Conservation (phyloP, 306 rosid species). For the Prunus mongolica region DNA sequence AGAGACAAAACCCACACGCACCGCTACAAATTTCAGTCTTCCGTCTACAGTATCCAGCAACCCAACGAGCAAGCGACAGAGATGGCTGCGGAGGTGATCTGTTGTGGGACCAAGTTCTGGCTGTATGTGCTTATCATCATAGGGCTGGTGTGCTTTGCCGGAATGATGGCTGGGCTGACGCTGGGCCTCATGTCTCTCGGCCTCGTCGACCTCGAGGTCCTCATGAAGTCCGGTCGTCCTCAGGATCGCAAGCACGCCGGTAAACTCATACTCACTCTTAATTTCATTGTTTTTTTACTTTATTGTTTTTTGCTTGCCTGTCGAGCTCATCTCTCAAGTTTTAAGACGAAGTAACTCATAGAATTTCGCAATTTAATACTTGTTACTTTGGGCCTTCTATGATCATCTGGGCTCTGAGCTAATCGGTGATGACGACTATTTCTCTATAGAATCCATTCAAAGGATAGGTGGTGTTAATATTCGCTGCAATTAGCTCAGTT, state of each 20-base stretch:
- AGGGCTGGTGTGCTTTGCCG: conserved; percentile 82
- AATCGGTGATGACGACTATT: not conserved
- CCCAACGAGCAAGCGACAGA: conserved; percentile 2
- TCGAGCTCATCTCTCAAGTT: not conserved
- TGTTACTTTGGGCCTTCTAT: not conserved
- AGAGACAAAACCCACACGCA: not conserved
- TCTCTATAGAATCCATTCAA: not conserved
- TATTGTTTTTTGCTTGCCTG: not conserved
- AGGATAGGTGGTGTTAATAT: not conserved
- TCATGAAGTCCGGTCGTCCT: conserved; percentile 91
- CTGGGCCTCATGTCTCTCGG: conserved; percentile 96
- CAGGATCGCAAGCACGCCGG: conserved; percentile 87
- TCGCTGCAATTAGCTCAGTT: not conserved
- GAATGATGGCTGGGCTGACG: conserved; percentile 96
- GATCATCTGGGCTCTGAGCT: not conserved
- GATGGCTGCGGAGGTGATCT: conserved; percentile 58
- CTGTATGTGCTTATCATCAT: conserved; percentile 42
- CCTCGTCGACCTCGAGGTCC: conserved; percentile 96
- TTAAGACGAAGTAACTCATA: not conserved
- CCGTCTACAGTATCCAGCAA: not conserved
- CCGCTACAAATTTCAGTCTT: conserved; percentile 1
- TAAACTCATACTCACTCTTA: conserved; percentile 1
- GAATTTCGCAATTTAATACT: not conserved
- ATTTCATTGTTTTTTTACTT: not conserved
- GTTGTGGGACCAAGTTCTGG: conserved; percentile 64